phyloP scores from a whole-genome alignment of 306 rosid species.

The Prunus padus region DNA sequence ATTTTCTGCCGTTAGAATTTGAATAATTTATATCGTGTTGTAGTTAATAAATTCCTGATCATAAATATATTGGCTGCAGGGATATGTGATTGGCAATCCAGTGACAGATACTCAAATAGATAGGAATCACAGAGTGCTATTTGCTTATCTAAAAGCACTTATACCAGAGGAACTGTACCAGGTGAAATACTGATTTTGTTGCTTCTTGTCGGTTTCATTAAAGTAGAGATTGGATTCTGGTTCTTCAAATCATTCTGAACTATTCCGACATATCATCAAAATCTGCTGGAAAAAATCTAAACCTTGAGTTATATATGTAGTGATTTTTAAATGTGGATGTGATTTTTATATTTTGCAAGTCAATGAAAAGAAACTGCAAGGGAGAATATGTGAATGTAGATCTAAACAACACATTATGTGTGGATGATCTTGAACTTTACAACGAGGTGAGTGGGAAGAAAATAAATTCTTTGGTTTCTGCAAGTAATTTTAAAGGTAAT shows the following conservation, averaged over 20 bases:
- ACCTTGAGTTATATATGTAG: too few relatives aligned
- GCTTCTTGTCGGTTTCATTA: too few relatives aligned
- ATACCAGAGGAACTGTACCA: background rate
- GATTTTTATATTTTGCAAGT: too few relatives aligned
- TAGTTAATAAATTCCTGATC: background rate
- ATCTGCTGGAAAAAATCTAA: too few relatives aligned
- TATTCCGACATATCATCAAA: too few relatives aligned
- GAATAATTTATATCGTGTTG: background rate
- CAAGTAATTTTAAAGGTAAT: background rate
- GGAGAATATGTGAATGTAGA: background rate
- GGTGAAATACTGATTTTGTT: background rate
- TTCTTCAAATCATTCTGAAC: too few relatives aligned
- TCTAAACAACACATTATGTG: conserved; percentile 6
- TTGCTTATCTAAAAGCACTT: conserved; percentile 4
- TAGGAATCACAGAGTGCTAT: background rate
- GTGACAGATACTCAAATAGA: background rate
- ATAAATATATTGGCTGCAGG: conserved; percentile 1
- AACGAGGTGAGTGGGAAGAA: conserved; percentile 4
- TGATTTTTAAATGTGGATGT: too few relatives aligned
- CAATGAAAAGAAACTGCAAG: too few relatives aligned
- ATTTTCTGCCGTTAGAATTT: background rate
- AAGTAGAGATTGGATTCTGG: too few relatives aligned
- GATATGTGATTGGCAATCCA: conserved; percentile 27
- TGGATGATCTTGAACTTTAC: background rate
- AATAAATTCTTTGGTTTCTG: background rate